Base-by-base conservation (phyloP, 495 filamentous ascomycete genomes). In the Xylaria curta region DNA sequence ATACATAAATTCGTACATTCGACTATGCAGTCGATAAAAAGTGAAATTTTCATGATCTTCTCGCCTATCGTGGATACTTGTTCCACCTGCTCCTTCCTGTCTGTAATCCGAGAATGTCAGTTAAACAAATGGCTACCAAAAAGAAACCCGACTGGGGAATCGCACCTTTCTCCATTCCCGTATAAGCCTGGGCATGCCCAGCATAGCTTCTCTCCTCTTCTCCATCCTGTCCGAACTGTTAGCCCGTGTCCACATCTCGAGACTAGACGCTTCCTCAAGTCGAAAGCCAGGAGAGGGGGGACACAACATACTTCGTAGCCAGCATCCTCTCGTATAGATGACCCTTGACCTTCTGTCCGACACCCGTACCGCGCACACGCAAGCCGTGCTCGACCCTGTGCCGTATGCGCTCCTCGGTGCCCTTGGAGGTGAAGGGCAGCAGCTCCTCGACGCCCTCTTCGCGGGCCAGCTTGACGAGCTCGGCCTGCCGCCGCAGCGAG, bases 341-440 rank as follows among this genome's bases (percentile, higher is more conserved):
- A 77, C 96, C 96, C 90, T 97, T 98, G 74, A 97, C 94, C 80
- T 88, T 89, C 85, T 97, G 88, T n/a, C 94, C 94, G 71, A 93
- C 88, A 85, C 95, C 93, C 21, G 96, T 97, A 74, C 94, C 93
- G 87, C 92, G 96, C 73, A 97, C 90, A 56, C 89, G 84, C 75
- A 97, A 78, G 40, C 94, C 94, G 66, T 90, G 83, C 84, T 95
- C 91, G 54, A 89, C 86, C 64, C 90, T 83, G 78, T 87, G 87
- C 78, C 82, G 82, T 75, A 91, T 82, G 81, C 89, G 89, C 78
- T 85, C 89, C 70, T 89, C 90, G 5, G 92, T 91, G 69, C 90
- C 88, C 86, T 99, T 99, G 49, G 83, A 82, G 0, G 90, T 91
- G 69, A 84, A 87, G 3, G 96, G 96, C 63, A 99, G 82, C 71